phyloP scores from a whole-genome alignment of 176 grass and related monocot species.

The Zoysia pacifica region DNA sequence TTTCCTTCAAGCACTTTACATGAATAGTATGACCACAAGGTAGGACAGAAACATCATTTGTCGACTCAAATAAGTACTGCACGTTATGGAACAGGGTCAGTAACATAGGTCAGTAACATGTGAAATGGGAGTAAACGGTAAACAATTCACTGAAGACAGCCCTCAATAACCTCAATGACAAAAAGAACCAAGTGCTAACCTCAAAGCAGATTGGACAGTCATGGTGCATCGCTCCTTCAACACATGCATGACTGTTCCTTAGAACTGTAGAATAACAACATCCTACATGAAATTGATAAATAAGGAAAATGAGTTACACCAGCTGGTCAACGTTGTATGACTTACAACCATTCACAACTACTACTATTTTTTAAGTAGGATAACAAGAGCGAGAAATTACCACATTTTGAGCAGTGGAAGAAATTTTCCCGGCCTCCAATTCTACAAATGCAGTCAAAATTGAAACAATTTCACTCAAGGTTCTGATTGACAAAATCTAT shows the following conservation, averaged over 20 bases:
- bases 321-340: not conserved
- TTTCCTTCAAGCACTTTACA: conserved; percentile 84
- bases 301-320: not conserved
- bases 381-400: conserved; percentile 45
- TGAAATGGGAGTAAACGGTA: not conserved
- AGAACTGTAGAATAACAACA: conserved; percentile 83
- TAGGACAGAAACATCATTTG: conserved; percentile 67
- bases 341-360: conserved; percentile 3
- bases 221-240: conserved; percentile 96
- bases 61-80: conserved; percentile 92
- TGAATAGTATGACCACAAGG: conserved; percentile 94
- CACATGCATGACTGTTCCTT: conserved; percentile 83
- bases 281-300: conserved; percentile 48
- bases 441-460: conserved; percentile 45
- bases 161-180: not conserved
- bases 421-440: conserved; percentile 91
- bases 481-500: not conserved
- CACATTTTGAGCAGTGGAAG: conserved; percentile 89
- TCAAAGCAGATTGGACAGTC: conserved; percentile 97
- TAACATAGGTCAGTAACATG: not conserved
- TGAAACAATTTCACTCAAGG: conserved; percentile 16
- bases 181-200: conserved; percentile 44
- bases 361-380: no score
- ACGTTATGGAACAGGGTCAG: conserved; percentile 29
- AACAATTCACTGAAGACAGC: not conserved